A percentile compares a stretch with the other conserved stretches of the same genome.
These are phyloP conservation scores for Exutisphaerella laricina DNA, from an alignment of 2,329 filamentous ascomycete species.

Conservation along the genomic window DNA sequence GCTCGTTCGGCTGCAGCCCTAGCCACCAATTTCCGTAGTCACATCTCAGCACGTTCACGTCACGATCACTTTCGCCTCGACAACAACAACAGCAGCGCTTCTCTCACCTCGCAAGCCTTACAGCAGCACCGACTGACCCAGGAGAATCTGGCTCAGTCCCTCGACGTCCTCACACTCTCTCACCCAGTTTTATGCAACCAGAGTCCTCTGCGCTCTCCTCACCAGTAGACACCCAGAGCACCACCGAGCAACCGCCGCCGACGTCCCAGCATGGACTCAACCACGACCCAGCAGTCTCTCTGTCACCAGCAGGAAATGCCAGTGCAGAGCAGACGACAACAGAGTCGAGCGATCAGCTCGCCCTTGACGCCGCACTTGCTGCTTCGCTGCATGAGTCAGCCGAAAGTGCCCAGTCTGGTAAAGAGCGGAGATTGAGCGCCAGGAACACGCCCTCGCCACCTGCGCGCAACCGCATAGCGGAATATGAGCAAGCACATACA, in stretches of 20 bases:
- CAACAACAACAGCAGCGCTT: slow-evolving; percentile 11
- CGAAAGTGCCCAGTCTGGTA: slow-evolving; percentile 6
- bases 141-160: slow-evolving; percentile 52
- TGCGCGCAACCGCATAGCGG: slow-evolving; percentile 47
- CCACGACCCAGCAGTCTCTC: slow-evolving; percentile 43
- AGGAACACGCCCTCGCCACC: slow-evolving; percentile 34
- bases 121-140: slow-evolving; percentile 45
- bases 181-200: slow-evolving; percentile 60
- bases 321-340: slow-evolving; percentile 21
- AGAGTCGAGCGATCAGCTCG: slow-evolving; percentile 22
- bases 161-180: slow-evolving; percentile 29
- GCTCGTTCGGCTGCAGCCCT: not conserved
- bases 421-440: slow-evolving; percentile 26
- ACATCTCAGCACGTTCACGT: not conserved
- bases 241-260: slow-evolving; percentile 32
- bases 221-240: slow-evolving; percentile 39
- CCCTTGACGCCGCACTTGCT: slow-evolving; percentile 25
- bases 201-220: slow-evolving; percentile 49
- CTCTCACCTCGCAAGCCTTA: slow-evolving; percentile 13
- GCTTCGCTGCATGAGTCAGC: slow-evolving; percentile 23
- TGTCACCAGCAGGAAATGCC: slow-evolving; percentile 36
- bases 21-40: not conserved
- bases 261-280: slow-evolving; percentile 56
- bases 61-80: not conserved
- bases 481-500: slow-evolving; percentile 48